Percentiles rank a stretch among this genome's conserved stretches.
Conservation (phyloP, 1,284 basidiomycete genomes). For the Tylopilus sp. region DNA sequence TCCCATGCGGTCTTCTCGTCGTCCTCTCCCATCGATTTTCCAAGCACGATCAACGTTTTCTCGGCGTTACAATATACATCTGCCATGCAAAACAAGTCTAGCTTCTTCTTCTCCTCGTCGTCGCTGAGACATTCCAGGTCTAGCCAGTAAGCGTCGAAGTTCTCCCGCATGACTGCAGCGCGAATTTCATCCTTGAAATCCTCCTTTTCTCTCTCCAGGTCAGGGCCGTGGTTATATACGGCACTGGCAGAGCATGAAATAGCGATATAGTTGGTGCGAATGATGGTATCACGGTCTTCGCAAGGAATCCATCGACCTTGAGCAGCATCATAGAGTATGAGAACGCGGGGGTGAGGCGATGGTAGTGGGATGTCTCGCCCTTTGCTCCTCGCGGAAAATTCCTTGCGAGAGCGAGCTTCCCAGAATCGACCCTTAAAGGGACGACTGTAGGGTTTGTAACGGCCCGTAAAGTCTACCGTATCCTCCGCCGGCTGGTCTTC, state of each 20-base stretch:
- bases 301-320: constrained; percentile 10
- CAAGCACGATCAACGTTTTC: constrained; percentile 25
- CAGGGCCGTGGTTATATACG: constrained; percentile 16
- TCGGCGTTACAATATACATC: constrained; percentile 28
- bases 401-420: constrained; percentile 29
- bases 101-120: constrained; percentile 22
- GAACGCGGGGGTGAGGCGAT: constrained; percentile 21
- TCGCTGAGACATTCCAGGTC: constrained; percentile 31
- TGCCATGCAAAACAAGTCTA: constrained; percentile 30
- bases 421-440: constrained; percentile 26
- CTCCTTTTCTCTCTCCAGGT: constrained; percentile 9
- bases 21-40: background rate
- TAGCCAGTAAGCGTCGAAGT: constrained; percentile 27
- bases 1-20: constrained; percentile 13
- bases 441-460: constrained; percentile 22
- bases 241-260: constrained; percentile 26
- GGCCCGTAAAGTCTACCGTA: constrained; percentile 10
- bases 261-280: constrained; percentile 18
- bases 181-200: constrained; percentile 23
- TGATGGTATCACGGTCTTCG: constrained; percentile 8
- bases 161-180: background rate
- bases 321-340: constrained; percentile 13
- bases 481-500: background rate
- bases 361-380: constrained; percentile 11
- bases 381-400: constrained; percentile 17